Evolutionary conservation across 139 green algal genomes (phyloP).

Genomic region (Pleodorina starrii): DNA sequence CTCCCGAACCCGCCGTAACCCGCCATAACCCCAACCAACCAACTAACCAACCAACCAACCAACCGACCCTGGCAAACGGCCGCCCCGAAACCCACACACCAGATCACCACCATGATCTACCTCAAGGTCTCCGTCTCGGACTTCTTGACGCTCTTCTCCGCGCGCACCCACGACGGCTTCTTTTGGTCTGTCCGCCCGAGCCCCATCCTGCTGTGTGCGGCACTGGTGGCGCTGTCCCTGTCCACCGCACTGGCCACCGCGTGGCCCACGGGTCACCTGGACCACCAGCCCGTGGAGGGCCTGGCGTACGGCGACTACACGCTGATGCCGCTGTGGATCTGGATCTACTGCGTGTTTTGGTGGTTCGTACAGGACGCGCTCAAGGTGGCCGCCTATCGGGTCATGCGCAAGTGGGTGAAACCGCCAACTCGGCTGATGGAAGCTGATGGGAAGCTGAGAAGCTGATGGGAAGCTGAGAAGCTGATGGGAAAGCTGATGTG

Average conservation of each 20-base stretch:
- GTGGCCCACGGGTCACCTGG: constrained; percentile 16
- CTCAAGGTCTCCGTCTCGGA: constrained; percentile 80
- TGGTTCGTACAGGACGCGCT: constrained; percentile 77
- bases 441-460: too few relatives aligned
- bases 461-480: too few relatives aligned
- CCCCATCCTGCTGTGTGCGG: constrained; percentile 50
- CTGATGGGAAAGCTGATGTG: too few relatives aligned
- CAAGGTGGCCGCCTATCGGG: constrained; percentile 34
- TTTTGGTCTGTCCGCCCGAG: constrained; percentile 71
- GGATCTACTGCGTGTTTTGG: constrained; percentile 90
- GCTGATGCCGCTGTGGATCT: constrained; percentile 79
- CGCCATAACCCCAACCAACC: too few relatives aligned
- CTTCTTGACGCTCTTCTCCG: constrained; percentile 90
- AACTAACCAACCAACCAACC: too few relatives aligned
- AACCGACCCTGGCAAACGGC: too few relatives aligned
- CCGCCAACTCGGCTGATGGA: too few relatives aligned
- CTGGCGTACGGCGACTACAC: constrained; percentile 53
- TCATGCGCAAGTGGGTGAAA: constrained; percentile 43
- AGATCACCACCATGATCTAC: constrained; percentile 44
- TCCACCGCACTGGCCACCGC: constrained; percentile 79
- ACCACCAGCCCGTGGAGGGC: constrained; percentile 17
- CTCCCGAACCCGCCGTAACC: too few relatives aligned
- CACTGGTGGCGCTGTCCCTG: constrained; percentile 56
- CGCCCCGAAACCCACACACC: too few relatives aligned
- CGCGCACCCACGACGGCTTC: constrained; percentile 79